Percentiles rank a stretch among this genome's conserved stretches.
Conservation (phyloP, 2,329 filamentous ascomycete genomes). For the Pseudopyrenochaeta lycopersici region DNA sequence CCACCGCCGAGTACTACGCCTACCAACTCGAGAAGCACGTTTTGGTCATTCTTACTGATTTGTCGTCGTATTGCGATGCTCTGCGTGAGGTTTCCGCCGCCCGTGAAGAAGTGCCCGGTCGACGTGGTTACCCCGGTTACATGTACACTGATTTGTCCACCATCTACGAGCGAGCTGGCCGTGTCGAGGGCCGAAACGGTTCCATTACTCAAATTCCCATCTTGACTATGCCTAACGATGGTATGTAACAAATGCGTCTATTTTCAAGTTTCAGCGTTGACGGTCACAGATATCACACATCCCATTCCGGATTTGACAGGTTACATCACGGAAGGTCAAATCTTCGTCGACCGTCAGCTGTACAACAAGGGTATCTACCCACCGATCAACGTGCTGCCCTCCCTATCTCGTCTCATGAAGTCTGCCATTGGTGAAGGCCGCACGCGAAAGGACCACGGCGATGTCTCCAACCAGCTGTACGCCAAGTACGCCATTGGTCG, state of each 20-base stretch:
- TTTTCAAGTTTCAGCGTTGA: constrained; percentile 18
- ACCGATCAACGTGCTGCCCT: constrained; percentile 97
- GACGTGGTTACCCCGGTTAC: constrained; percentile 99
- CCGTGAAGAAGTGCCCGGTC: constrained; percentile 97
- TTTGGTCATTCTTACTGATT: constrained; percentile 95
- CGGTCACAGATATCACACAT: constrained; percentile 84
- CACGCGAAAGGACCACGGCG: constrained; percentile 95
- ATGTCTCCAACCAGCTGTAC: constrained; percentile 99
- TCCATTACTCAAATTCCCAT: constrained; percentile 99
- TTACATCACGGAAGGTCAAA: constrained; percentile 99
- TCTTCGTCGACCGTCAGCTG: constrained; percentile 93
- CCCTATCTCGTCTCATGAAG: constrained; percentile 99
- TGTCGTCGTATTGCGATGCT: constrained; percentile 98
- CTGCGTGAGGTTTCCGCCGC: constrained; percentile 98
- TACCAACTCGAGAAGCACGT: constrained; percentile 99
- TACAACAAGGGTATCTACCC: constrained; percentile 98
- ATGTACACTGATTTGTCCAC: constrained; percentile 99
- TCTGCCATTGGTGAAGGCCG: constrained; percentile 98
- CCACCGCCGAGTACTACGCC: constrained; percentile 98
- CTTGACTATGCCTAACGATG: constrained; percentile 99
- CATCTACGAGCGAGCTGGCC: constrained; percentile 98
- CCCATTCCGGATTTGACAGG: constrained; percentile 98
- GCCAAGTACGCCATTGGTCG: constrained; percentile 99
- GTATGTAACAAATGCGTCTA: constrained; percentile 49
- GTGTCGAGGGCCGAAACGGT: constrained; percentile 95